Evolutionary conservation across 352 stramenopile species (phyloP), one percentile per base, ranked within the genome.

Genomic region (Globisporangium megalacanthum): DNA sequence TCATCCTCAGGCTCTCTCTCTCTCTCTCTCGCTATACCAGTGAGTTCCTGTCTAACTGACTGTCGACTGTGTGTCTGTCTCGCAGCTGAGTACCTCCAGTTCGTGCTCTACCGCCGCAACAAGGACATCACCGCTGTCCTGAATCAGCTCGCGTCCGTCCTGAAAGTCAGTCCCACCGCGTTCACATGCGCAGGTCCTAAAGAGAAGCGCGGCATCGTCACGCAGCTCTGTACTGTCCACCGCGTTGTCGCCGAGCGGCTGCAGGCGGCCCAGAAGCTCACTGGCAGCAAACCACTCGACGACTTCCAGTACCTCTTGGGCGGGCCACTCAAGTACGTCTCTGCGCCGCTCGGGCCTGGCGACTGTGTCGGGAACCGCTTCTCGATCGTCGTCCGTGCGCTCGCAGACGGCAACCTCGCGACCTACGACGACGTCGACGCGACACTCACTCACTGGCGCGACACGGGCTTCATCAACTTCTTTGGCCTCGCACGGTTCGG

Each of bases 101-200:
- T 99, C 74, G 88, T 98, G 25, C 66, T 99, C 3, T 98, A 98
- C 82, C 98, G 98, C 65, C 91, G 97, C 70, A 99, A 99, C 77
- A 90, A 93, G 65, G 96, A 99, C 62, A 98, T 94, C 13, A 82
- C 88, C 19, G 92, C 78, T 17, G 76, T 89, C 25, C 83, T 96
- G 66, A 76, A 83, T 49, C 85, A 94, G 61, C 55, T 97, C 13
- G 77, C 75, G 31, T 86, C 86, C n/a, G 69, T 77, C 13, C 69
- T 95, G 60, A 77, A 83, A 20, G 53, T 89, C 31, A 89, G 78
- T 49, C 68, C 83, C 13, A 81, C 83, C 36, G 61, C 73, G 20
- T 91, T 98, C 55, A 86, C 78, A 47, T 98, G 96, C 70, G 94
- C 95, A 20, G 96, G 95, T 17, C 98, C 97, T 48, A 99, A 99